A percentile compares a stretch with the other conserved stretches of the same genome.
These are phyloP conservation scores for Atalantia buxifolia DNA, from an alignment of 345 rosid species.

Conservation along the genomic window DNA sequence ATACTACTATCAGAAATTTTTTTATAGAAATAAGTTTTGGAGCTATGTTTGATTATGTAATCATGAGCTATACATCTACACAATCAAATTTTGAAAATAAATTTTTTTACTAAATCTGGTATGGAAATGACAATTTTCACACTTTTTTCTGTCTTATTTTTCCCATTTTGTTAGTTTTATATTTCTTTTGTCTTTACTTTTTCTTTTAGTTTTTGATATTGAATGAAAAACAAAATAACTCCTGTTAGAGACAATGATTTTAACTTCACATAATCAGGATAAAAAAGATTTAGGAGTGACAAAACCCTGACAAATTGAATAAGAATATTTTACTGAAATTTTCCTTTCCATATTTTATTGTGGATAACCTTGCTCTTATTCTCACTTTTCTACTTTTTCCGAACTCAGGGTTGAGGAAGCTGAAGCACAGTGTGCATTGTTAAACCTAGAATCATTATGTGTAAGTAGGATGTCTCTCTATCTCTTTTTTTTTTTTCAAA, in stretches of 20 bases:
- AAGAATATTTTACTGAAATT: neutral
- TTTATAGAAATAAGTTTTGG: neutral
- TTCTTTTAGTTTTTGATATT: neutral
- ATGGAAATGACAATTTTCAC: neutral
- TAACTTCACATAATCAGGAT: neutral
- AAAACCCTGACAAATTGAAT: neutral
- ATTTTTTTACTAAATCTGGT: neutral
- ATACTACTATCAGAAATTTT: too few species aligned
- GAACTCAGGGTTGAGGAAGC: conserved; percentile 80
- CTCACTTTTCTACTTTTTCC: neutral
- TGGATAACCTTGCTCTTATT: conserved; percentile 2
- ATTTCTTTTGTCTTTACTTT: neutral
- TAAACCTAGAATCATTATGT: conserved; percentile 80
- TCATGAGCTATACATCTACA: neutral
- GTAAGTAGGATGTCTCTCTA: conserved; percentile 38
- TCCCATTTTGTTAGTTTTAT: neutral
- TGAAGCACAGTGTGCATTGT: conserved; percentile 89
- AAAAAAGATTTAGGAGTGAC: neutral
- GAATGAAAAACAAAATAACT: neutral
- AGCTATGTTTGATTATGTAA: neutral
- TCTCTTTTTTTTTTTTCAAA: neutral
- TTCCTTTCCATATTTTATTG: neutral
- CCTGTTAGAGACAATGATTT: neutral
- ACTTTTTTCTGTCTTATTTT: neutral
- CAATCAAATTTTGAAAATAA: neutral